Evolutionary conservation across 768 basidiomycete species (phyloP), one percentile per base, ranked within the genome.

Genomic region (Leccinum pellstonianum): DNA sequence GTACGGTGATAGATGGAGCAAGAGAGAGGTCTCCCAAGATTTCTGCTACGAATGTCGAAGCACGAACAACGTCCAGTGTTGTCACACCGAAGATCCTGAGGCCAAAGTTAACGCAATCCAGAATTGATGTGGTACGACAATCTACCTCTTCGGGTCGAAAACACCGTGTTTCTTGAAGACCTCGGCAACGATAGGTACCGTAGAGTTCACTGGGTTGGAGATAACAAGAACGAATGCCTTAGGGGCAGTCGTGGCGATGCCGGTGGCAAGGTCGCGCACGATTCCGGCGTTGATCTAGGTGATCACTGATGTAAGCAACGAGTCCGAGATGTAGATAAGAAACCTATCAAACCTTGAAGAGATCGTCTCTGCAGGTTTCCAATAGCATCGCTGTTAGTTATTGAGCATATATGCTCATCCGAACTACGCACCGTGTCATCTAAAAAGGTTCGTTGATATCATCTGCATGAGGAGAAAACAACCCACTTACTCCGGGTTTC

Each of bases 171-270:
- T 88, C 86, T 96, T 99, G 80, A 95, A 85, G 38, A 96, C 89
- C 76, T 98, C 96, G 15, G 86, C 93, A 50, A 94, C 93, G 70
- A 99, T 93, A 52, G 97, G 97, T 41, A 98, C 96, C 41, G 97
- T 98, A 47, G 96, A 98, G 85, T 99, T 98, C 73, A 99, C 96
- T 33, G 97, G 97, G 81, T 99, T 99, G 67, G 97, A 96, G 76
- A 99, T 98, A 66, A 99, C 95, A 52, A 95, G 85, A 49, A 98
- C 85, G 68, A 90, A 89, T 21, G 97, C 97, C 71, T 94, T 95
- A 60, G 96, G 96, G 47, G 86, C 85, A 52, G 77, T 72, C 15
- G 83, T 86, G 15, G 96, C 95, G 68, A 95, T 91, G 33, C 91
- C 95, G 37, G 85, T 88, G 15, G 95, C 96, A 60, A 99, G 86